Percentiles rank a stretch among this genome's conserved stretches.
These are phyloP conservation scores for Candida buenavistaensis DNA, from an alignment of 1,139 yeast species.

Conservation along the genomic window DNA sequence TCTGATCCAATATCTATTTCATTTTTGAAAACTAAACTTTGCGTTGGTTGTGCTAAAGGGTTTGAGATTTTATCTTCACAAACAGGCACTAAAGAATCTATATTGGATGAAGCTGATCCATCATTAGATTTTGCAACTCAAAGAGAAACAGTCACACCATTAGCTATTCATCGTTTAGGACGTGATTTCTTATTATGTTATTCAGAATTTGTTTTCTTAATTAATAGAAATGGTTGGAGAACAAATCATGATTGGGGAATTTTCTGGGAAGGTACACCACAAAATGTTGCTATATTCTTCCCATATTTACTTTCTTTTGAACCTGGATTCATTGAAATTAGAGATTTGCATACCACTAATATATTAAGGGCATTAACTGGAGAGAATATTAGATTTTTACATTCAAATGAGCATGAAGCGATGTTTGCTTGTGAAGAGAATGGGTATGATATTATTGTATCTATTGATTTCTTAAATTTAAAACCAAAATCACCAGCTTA, in stretches of 20 bases:
- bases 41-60: slow-evolving; percentile 96
- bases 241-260: slow-evolving; percentile 92
- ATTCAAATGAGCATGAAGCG: slow-evolving; percentile 90
- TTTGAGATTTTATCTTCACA: slow-evolving; percentile 91
- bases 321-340: slow-evolving; percentile 82
- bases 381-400: slow-evolving; percentile 85
- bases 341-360: slow-evolving; percentile 87
- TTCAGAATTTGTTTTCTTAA: slow-evolving; percentile 91
- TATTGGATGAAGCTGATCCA: slow-evolving; percentile 94
- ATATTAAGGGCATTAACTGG: slow-evolving; percentile 89
- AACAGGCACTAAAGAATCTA: slow-evolving; percentile 69
- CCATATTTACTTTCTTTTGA: slow-evolving; percentile 93
- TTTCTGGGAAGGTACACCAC: slow-evolving; percentile 96
- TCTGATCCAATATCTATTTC: slow-evolving; percentile 93
- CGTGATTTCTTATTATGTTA: slow-evolving; percentile 85
- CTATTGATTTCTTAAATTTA: slow-evolving; percentile 72
- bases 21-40: slow-evolving; percentile 80
- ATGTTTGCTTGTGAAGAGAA: slow-evolving; percentile 89
- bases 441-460: slow-evolving; percentile 89
- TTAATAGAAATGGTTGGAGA: slow-evolving; percentile 95
- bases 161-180: slow-evolving; percentile 87
- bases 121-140: slow-evolving; percentile 93
- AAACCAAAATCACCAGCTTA: slow-evolving; percentile 15
- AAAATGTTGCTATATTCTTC: slow-evolving; percentile 87
- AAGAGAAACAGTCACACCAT: slow-evolving; percentile 77